Percentiles rank a stretch among this genome's conserved stretches.
phyloP scores from a whole-genome alignment of 1,139 yeast genomes.

The Pneumocystis murina region DNA sequence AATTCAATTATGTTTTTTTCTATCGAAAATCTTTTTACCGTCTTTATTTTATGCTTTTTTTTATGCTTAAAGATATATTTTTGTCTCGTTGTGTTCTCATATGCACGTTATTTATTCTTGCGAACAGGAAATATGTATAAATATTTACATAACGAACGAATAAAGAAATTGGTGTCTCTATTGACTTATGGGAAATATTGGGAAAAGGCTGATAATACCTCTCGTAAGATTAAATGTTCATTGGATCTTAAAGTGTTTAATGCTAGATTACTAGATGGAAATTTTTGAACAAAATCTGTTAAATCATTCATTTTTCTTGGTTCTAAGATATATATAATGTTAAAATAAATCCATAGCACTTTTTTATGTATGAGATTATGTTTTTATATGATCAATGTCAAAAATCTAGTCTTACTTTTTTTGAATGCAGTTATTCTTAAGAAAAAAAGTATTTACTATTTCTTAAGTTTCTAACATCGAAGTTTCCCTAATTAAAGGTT shows the following conservation, averaged over 20 bases:
- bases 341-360: background rate
- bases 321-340: background rate
- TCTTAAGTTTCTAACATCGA: slow-evolving; percentile 53
- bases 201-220: background rate
- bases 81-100: background rate
- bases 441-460: slow-evolving; percentile 72
- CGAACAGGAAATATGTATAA: background rate
- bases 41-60: background rate
- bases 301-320: background rate
- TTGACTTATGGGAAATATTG: background rate
- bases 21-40: background rate
- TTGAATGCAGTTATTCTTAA: slow-evolving; percentile 12
- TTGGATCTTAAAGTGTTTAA: background rate
- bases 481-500: background rate
- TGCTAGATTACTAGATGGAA: background rate
- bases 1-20: background rate
- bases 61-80: background rate
- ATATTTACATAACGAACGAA: background rate
- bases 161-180: background rate
- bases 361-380: background rate
- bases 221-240: background rate
- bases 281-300: background rate
- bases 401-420: background rate
- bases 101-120: background rate
- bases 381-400: background rate